These are phyloP conservation scores for Artemisia tridentata DNA, from an alignment of 129 eudicot genomes.

Conservation along the genomic window DNA sequence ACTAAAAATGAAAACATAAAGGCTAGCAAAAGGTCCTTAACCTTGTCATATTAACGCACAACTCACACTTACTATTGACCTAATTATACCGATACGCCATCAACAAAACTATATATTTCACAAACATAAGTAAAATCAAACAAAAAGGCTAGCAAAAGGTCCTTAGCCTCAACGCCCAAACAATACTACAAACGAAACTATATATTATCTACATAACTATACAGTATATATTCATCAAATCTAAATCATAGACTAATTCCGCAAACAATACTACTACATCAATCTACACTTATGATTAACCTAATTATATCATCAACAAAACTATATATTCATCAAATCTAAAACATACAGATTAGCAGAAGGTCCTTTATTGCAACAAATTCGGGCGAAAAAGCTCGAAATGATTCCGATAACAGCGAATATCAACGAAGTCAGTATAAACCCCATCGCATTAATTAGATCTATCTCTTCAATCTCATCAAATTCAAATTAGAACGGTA, in stretches of 20 bases:
- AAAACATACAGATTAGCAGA: slow-evolving; percentile 59
- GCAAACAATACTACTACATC: too few relatives aligned
- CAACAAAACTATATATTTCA: too few relatives aligned
- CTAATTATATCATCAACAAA: not conserved
- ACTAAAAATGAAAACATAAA: too few relatives aligned
- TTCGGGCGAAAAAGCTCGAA: slow-evolving; percentile 48
- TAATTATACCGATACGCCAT: too few relatives aligned
- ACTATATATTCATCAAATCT: not conserved
- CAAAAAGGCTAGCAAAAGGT: too few relatives aligned
- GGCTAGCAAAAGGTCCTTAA: too few relatives aligned
- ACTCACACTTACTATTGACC: too few relatives aligned
- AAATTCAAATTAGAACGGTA: too few relatives aligned
- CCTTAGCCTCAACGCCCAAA: too few relatives aligned
- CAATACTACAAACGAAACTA: not conserved
- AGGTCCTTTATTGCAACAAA: slow-evolving; percentile 72
- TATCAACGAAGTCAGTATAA: slow-evolving; percentile 48
- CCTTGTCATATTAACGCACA: too few relatives aligned
- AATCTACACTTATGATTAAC: too few relatives aligned
- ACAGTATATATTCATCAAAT: slow-evolving; percentile 3
- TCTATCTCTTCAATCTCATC: not conserved
- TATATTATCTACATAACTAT: not conserved
- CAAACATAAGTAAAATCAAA: too few relatives aligned
- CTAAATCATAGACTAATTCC: slow-evolving; percentile 35
- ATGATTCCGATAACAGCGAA: slow-evolving; percentile 53
- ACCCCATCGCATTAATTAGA: slow-evolving; percentile 45